phyloP scores from a whole-genome alignment of 495 filamentous ascomycete genomes.

The Oleoguttula mirabilis region DNA sequence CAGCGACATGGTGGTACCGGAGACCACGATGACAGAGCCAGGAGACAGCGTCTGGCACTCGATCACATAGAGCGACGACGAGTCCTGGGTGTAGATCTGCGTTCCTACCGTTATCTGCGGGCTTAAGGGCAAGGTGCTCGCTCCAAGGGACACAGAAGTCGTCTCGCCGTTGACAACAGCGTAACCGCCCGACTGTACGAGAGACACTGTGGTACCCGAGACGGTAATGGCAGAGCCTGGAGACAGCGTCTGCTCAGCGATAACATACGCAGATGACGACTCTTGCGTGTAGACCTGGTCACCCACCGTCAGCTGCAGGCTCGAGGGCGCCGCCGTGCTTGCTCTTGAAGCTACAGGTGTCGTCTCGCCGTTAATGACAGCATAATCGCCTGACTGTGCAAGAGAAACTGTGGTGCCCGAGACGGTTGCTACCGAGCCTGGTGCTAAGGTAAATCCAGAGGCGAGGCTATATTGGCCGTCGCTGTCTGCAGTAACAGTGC shows the following conservation, averaged over 20 bases:
- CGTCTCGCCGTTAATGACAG: not conserved
- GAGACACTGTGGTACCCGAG: conserved; percentile 3
- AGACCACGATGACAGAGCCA: not conserved
- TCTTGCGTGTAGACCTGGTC: not conserved
- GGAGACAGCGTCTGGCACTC: not conserved
- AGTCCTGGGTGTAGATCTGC: not conserved
- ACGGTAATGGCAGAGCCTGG: conserved; percentile 3
- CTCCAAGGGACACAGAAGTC: not conserved
- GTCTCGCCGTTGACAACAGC: conserved; percentile 7
- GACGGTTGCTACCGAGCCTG: not conserved
- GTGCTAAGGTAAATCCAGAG: not conserved
- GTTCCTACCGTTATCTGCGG: not conserved
- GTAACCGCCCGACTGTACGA: not conserved
- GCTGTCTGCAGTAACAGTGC: no score
- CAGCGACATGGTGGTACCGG: not conserved
- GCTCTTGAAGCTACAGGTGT: no score
- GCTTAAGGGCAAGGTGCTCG: no score
- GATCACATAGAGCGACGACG: not conserved
- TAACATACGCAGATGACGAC: not conserved
- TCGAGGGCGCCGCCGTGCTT: not conserved
- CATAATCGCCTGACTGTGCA: not conserved
- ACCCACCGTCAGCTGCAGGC: not conserved
- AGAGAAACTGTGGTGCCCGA: not conserved
- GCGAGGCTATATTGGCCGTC: no score
- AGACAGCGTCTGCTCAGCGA: not conserved